Conservation (phyloP, 768 basidiomycete genomes). For the Pulveroboletus frians region DNA sequence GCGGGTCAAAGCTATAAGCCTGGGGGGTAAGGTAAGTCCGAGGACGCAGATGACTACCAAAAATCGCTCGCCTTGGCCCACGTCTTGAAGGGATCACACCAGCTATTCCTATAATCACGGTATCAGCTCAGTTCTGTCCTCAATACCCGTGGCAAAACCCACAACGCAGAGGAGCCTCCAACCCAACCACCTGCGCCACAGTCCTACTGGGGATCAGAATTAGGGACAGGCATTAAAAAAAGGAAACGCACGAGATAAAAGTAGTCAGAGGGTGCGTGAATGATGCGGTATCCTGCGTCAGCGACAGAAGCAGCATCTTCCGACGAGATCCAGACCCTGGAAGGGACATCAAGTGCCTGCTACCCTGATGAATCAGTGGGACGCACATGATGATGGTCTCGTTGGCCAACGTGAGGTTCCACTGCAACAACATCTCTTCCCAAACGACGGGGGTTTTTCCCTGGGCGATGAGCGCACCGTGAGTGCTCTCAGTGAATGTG, state of each 20-base stretch:
- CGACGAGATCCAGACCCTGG: conserved; percentile 45
- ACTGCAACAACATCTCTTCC: conserved; percentile 56
- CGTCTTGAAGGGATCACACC: conserved; percentile 50
- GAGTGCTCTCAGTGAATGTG: conserved; percentile 55
- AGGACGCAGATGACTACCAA: background rate
- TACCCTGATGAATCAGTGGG: background rate
- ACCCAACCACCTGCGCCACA: conserved; percentile 48
- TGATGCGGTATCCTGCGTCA: conserved; percentile 37
- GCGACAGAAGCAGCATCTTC: conserved; percentile 37
- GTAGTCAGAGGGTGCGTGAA: conserved; percentile 48
- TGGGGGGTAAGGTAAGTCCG: conserved; percentile 11
- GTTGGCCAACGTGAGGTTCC: conserved; percentile 36
- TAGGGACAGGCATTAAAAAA: background rate
- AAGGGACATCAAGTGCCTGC: background rate
- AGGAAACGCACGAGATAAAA: conserved; percentile 41
- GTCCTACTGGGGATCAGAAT: conserved; percentile 26
- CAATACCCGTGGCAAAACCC: conserved; percentile 1
- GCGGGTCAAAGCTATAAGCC: conserved; percentile 50
- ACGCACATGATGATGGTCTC: conserved; percentile 40
- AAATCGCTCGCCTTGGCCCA: conserved; percentile 40
- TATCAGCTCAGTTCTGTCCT: background rate
- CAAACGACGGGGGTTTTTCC: conserved; percentile 81
- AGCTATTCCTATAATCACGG: conserved; percentile 31
- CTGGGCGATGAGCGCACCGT: conserved; percentile 44
- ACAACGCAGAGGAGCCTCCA: conserved; percentile 32